Base-by-base conservation (phyloP, 2,329 filamentous ascomycete species). In the Colletotrichum sp. region DNA sequence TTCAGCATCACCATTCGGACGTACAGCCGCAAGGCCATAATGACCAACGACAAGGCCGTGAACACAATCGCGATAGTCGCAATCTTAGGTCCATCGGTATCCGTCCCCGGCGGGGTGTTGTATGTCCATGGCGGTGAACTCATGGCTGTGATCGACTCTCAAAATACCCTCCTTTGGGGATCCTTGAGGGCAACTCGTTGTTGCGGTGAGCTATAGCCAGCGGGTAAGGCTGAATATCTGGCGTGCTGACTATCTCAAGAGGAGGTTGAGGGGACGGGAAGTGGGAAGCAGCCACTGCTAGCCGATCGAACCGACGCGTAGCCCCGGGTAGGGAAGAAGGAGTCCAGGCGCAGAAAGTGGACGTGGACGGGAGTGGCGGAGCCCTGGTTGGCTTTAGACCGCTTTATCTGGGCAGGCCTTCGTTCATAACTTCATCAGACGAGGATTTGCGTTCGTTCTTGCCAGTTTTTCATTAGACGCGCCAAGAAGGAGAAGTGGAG, bases 1-100 rank as follows among this genome's bases (percentile, higher is more conserved):
- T 83, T 84, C 76, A 86, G 78, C 71, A 86, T 77, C 21, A 76
- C 55, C 8, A 77, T 72, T n/a, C 84, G 80, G 21, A 85, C 84
- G 62, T 86, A 86, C 2, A 83, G 64, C 6, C 85, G 80, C 38
- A 85, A 75, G 9, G 77, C 75, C 16, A 85, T 78, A 0, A 81
- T 74, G 28, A 84, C 56, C 9, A 85, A 61, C 4, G 84, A 83
- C 34, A 84, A 9, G 2, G 69, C 64, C 2, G 83, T 83, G 61
- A 86, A 80, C 21, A 78, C 75, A 6, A 79, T 55, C 2, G 81
- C 81, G 8, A 85, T 76, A 16, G 78, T 79, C 4, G 81, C 80
- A 64, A 86, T 83, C 56, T 76, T 77, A 6, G 80, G 80, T 3
- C 82, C 84, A 34, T 81, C 79, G 18, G 82, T 83, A 12, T 81